Percentiles rank a stretch among this genome's conserved stretches.
Evolutionary conservation across 208 protist species (phyloP).

Genomic region (Acanthamoeba polyphaga): DNA sequence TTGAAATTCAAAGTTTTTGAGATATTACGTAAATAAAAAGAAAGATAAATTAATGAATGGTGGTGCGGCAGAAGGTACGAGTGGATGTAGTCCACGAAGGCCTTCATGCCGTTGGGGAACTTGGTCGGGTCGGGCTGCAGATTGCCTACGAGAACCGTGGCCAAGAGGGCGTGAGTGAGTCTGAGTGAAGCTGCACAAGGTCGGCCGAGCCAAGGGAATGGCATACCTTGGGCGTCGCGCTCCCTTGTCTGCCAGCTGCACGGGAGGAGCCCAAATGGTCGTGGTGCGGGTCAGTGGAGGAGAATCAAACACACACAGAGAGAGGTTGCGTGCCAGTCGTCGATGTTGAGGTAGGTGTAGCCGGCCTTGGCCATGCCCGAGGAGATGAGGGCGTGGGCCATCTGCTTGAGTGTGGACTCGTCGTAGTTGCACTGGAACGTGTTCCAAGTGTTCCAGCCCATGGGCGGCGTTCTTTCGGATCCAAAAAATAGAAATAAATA

Average conservation of each 20-base stretch:
- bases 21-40: no score
- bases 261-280: not conserved
- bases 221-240: not conserved
- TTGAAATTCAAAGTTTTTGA: no score
- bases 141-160: not conserved
- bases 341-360: conserved; percentile 76
- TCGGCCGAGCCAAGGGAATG: not conserved
- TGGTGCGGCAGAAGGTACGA: not conserved
- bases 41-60: no score
- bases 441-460: not conserved
- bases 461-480: not conserved
- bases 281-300: no score
- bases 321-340: conserved; percentile 55
- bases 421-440: not conserved
- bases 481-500: no score
- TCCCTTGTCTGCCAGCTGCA: not conserved
- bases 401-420: not conserved
- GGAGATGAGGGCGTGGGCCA: conserved; percentile 28
- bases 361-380: conserved; percentile 65
- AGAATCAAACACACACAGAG: not conserved
- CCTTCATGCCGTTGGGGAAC: conserved; percentile 77
- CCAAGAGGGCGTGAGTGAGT: not conserved
- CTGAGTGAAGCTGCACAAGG: not conserved
- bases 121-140: conserved; percentile 44
- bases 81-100: conserved; percentile 81